These are phyloP conservation scores for Tilletia horrida DNA, from an alignment of 1,284 basidiomycete species.

Conservation along the genomic window DNA sequence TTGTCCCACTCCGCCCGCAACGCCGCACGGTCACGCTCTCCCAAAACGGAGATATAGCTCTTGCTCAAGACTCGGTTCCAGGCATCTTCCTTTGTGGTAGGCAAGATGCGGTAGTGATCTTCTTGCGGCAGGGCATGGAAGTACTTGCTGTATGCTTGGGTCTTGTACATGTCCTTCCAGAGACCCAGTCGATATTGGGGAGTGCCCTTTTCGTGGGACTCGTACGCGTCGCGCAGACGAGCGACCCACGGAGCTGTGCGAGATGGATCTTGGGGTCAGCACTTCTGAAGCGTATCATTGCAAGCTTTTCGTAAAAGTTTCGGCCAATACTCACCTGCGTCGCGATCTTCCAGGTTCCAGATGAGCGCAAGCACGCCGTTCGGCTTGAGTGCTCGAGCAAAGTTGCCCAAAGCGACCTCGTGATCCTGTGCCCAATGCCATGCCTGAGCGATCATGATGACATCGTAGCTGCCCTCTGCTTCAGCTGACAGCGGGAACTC, in stretches of 20 bases:
- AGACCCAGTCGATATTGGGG: slow-evolving; percentile 49
- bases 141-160: slow-evolving; percentile 24
- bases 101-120: slow-evolving; percentile 36
- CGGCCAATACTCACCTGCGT: slow-evolving; percentile 26
- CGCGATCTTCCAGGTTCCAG: slow-evolving; percentile 51
- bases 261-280: not conserved
- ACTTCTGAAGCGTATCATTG: not conserved
- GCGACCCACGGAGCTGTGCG: slow-evolving; percentile 43
- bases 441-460: slow-evolving; percentile 44
- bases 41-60: slow-evolving; percentile 44
- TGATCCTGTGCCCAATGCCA: slow-evolving; percentile 51
- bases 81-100: slow-evolving; percentile 39
- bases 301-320: not conserved
- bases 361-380: slow-evolving; percentile 43
- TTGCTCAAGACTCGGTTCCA: slow-evolving; percentile 28
- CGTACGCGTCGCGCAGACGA: slow-evolving; percentile 43
- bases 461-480: slow-evolving; percentile 32
- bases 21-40: slow-evolving; percentile 22
- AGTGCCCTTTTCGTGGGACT: slow-evolving; percentile 40
- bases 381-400: slow-evolving; percentile 32
- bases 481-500: slow-evolving; percentile 23
- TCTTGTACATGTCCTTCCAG: slow-evolving; percentile 47
- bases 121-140: slow-evolving; percentile 30
- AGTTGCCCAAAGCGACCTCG: slow-evolving; percentile 31
- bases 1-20: slow-evolving; percentile 31